Percentiles rank a stretch among this genome's conserved stretches.
Conservation (phyloP, 2,329 filamentous ascomycete species). For the Ceratocystis papillata region DNA sequence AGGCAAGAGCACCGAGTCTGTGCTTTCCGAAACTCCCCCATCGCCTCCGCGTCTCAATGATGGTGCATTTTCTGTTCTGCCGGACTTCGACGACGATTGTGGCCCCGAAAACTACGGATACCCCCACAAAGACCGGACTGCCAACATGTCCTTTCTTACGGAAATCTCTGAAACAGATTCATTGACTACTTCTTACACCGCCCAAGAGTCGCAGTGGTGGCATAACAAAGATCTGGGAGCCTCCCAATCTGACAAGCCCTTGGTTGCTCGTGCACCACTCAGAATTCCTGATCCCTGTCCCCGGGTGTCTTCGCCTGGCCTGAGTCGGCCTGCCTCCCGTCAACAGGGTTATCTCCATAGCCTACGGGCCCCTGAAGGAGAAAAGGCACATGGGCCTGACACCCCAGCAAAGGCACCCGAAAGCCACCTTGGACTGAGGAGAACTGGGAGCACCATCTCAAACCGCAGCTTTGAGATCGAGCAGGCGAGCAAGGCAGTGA, state of each 20-base stretch:
- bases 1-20: constrained; percentile 21
- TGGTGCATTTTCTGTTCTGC: constrained; percentile 21
- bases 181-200: constrained; percentile 9
- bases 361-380: constrained; percentile 16
- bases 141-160: constrained; percentile 17
- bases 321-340: constrained; percentile 17
- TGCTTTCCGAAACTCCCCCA: constrained; percentile 20
- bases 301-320: constrained; percentile 10
- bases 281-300: constrained; percentile 15
- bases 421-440: constrained; percentile 10
- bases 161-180: constrained; percentile 22
- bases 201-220: constrained; percentile 18
- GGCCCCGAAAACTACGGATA: background rate
- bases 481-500: constrained; percentile 13
- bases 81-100: constrained; percentile 21
- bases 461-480: constrained; percentile 21
- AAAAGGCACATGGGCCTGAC: constrained; percentile 2
- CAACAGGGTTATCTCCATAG: constrained; percentile 16
- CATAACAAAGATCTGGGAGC: constrained; percentile 10
- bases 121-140: constrained; percentile 9
- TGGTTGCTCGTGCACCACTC: constrained; percentile 8
- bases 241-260: constrained; percentile 6
- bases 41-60: constrained; percentile 21
- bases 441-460: constrained; percentile 16
- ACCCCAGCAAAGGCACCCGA: background rate